A percentile compares a stretch with the other conserved stretches of the same genome.
Evolutionary conservation across 768 basidiomycete genomes (phyloP).

Genomic region (Boletus rubropictus): DNA sequence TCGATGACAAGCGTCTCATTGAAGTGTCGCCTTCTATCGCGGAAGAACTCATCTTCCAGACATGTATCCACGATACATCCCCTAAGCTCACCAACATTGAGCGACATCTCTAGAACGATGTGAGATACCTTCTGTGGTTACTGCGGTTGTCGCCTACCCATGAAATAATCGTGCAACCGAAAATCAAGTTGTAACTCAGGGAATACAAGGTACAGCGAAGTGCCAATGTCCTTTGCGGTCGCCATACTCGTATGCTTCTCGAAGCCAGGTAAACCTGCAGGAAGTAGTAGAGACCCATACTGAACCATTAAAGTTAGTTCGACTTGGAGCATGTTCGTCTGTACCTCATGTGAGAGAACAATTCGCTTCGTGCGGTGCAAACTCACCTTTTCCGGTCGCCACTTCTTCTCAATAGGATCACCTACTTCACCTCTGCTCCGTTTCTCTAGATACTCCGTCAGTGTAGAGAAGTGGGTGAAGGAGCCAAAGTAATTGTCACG

Average conservation of each 20-base stretch:
- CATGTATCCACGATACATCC: slow-evolving; percentile 47
- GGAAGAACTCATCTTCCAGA: slow-evolving; percentile 37
- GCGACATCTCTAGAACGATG: slow-evolving; percentile 56
- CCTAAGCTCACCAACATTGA: slow-evolving; percentile 61
- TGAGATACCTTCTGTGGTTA: slow-evolving; percentile 7
- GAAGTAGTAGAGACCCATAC: slow-evolving; percentile 53
- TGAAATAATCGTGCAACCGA: slow-evolving; percentile 78
- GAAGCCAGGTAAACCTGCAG: slow-evolving; percentile 63
- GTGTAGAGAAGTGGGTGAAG: slow-evolving; percentile 89
- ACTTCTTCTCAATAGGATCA: slow-evolving; percentile 76
- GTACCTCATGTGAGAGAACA: slow-evolving; percentile 9
- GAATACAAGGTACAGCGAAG: slow-evolving; percentile 49
- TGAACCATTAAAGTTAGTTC: slow-evolving; percentile 51
- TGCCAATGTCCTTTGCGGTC: slow-evolving; percentile 40
- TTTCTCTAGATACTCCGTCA: slow-evolving; percentile 78
- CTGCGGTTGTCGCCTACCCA: slow-evolving; percentile 51
- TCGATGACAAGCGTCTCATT: slow-evolving; percentile 45
- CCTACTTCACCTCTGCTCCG: slow-evolving; percentile 57
- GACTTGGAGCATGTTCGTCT: slow-evolving; percentile 84
- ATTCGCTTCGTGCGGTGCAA: neutral
- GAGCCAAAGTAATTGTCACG: slow-evolving; percentile 92
- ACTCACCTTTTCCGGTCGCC: slow-evolving; percentile 70
- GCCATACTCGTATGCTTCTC: slow-evolving; percentile 30
- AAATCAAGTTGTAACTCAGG: slow-evolving; percentile 74
- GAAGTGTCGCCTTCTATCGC: slow-evolving; percentile 11